phyloP scores from a whole-genome alignment of 1,284 basidiomycete species.

The Ganoderma boninense region DNA sequence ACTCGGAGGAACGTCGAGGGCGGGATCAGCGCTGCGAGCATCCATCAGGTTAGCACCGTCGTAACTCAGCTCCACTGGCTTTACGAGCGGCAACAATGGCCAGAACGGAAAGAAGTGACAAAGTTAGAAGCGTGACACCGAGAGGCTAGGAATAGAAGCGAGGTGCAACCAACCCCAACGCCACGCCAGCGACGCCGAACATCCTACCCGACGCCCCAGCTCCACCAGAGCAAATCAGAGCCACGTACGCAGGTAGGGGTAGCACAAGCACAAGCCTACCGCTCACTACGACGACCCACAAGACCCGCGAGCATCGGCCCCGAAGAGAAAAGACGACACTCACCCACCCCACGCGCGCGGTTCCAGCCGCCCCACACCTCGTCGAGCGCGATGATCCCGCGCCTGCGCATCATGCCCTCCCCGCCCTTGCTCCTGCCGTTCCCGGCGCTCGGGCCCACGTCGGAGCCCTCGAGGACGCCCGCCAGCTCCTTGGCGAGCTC shows the following conservation, averaged over 20 bases:
- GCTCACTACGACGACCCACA: too few species aligned
- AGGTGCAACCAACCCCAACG: neutral
- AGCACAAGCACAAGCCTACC: neutral
- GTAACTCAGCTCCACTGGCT: neutral
- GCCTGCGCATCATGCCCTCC: conserved; percentile 68
- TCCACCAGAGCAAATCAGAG: neutral
- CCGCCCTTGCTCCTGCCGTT: conserved; percentile 35
- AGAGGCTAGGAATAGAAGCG: neutral
- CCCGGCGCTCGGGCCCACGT: neutral
- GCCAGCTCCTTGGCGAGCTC: conserved; percentile 89
- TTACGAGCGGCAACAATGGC: neutral
- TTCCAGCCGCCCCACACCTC: conserved; percentile 99
- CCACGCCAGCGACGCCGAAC: neutral
- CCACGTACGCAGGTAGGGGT: neutral
- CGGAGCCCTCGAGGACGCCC: conserved; percentile 68
- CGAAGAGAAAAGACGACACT: conserved; percentile 39
- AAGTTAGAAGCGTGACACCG: neutral
- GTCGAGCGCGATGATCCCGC: conserved; percentile 89
- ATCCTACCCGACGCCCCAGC: conserved; percentile 1
- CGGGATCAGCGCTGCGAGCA: conserved; percentile 78
- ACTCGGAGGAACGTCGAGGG: conserved; percentile 85
- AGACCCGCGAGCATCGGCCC: neutral
- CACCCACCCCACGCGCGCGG: conserved; percentile 91
- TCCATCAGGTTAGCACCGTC: conserved; percentile 9
- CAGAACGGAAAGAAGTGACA: neutral